Evolutionary conservation across 164 flowering plant species (phyloP).

Genomic region (Chimonanthus praecox): DNA sequence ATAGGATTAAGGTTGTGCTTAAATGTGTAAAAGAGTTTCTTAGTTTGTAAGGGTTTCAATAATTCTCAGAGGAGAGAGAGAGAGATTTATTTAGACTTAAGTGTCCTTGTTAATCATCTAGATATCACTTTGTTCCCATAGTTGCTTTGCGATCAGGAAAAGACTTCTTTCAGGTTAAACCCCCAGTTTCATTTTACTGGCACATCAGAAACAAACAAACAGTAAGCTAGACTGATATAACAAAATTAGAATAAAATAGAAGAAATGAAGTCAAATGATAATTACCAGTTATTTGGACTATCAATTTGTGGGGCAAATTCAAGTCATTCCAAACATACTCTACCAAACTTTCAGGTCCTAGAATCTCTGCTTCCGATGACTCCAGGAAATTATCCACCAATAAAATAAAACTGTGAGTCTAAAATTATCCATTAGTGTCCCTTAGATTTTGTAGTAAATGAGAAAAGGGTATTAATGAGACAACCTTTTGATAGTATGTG

Average conservation of each 20-base stretch:
- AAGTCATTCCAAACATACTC: conserved; percentile 88
- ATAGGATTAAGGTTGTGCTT: no score
- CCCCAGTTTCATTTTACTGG: no score
- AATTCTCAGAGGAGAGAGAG: no score
- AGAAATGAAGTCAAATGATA: conserved; percentile 1
- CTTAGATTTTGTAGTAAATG: background rate
- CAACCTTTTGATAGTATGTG: conserved; percentile 86
- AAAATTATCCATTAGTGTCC: background rate
- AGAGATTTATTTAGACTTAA: no score
- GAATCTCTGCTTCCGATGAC: conserved; percentile 53
- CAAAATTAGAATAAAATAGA: background rate
- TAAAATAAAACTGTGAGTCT: background rate
- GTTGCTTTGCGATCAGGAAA: no score
- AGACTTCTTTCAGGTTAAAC: no score
- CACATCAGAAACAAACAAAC: background rate
- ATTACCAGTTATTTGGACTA: conserved; percentile 63
- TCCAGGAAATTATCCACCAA: conserved; percentile 39
- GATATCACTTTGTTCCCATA: no score
- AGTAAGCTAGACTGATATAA: background rate
- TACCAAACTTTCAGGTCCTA: conserved; percentile 45
- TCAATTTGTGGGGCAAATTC: conserved; percentile 77
- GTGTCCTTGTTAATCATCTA: no score
- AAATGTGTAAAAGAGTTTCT: no score
- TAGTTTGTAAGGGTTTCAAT: no score
- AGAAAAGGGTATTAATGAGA: background rate